Base-by-base conservation (phyloP, 2,329 filamentous ascomycete species). In the Talaromyces sp. region DNA sequence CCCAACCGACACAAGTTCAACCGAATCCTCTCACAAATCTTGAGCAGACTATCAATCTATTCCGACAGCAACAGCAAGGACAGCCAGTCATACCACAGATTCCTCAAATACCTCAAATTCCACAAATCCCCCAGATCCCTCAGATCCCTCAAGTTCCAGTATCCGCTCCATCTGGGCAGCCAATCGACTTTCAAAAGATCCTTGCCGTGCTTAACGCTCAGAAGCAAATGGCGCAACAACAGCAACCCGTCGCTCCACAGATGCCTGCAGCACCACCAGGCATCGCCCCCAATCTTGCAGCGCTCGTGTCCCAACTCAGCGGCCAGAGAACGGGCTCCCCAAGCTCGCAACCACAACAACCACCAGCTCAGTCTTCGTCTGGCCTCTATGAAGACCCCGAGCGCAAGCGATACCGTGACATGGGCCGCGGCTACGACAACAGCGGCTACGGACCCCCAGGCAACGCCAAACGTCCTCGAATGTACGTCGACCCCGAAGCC, bases 331-430 rank as follows among this genome's bases (percentile, higher is more conserved):
- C 72, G 27, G 74, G 69, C 49, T 70, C 73, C 49, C 70, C 72
- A 34, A 27, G 56, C 27, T 65, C 63, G 29, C 67, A 67, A 34
- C 22, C 34, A 13, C 56, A 59, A 19, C 56, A 40, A 43, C 63
- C 67, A 22, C 65, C 65, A n/a, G 67, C 68, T 29, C 68, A 71
- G 43, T 62, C 61, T 25, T 51, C 62, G 8, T 59, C 63, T 19
- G 61, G 61, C 1, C 63, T 61, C 29, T 79, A 76, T 54, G 79
- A 80, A 58, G 78, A 81, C 53, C 72, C 76, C 3, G 80, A 80
- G 43, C 78, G 79, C 49, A 79, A 79, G 64, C 74, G 77, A 38
- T 73, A 73, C 64, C 76, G 76, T 25, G 78, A 80, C 49, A 68
- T 62, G 58, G 69, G 67, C 43, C 72, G 74, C 5, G 71, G 73